A percentile compares a stretch with the other conserved stretches of the same genome.
Evolutionary conservation across 2,329 filamentous ascomycete genomes (phyloP).

Genomic region (Diaporthe vexans): DNA sequence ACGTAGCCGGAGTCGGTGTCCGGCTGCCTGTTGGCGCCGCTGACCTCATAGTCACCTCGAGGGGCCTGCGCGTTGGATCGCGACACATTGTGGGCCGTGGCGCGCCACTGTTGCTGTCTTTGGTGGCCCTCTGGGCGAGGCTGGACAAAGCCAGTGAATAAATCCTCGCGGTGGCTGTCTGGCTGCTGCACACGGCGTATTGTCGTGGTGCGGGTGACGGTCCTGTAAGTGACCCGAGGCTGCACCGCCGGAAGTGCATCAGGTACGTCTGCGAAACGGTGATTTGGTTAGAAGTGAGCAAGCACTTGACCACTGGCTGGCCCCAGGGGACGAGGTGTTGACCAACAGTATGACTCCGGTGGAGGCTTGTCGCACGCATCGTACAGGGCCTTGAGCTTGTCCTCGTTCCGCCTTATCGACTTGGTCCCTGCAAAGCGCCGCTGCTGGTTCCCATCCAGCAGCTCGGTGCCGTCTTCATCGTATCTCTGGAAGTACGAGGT

Average conservation of each 20-base stretch:
- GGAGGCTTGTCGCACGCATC: not conserved
- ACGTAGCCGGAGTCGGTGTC: not conserved
- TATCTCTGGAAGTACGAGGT: not conserved
- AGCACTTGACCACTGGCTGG: not conserved
- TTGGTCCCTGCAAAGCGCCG: not conserved
- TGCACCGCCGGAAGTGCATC: not conserved
- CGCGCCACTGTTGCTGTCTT: too few species aligned
- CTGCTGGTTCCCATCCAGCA: not conserved
- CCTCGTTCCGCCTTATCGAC: not conserved
- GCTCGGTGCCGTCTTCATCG: not conserved
- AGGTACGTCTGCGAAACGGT: not conserved
- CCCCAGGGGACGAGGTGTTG: not conserved
- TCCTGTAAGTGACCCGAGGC: too few species aligned
- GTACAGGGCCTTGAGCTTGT: slow-evolving; percentile 17
- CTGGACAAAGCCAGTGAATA: not conserved
- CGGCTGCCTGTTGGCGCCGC: not conserved
- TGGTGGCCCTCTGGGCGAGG: rapidly evolving
- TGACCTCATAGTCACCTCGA: not conserved
- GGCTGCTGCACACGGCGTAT: not conserved
- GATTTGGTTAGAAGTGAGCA: not conserved
- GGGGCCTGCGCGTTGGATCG: not conserved
- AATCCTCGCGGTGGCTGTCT: too few species aligned
- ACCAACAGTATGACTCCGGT: slow-evolving; percentile 22
- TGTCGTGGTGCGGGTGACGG: not conserved
- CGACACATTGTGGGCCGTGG: not conserved